phyloP scores from a whole-genome alignment of 1,139 yeast species.

The Hyphopichia khmerensis region DNA sequence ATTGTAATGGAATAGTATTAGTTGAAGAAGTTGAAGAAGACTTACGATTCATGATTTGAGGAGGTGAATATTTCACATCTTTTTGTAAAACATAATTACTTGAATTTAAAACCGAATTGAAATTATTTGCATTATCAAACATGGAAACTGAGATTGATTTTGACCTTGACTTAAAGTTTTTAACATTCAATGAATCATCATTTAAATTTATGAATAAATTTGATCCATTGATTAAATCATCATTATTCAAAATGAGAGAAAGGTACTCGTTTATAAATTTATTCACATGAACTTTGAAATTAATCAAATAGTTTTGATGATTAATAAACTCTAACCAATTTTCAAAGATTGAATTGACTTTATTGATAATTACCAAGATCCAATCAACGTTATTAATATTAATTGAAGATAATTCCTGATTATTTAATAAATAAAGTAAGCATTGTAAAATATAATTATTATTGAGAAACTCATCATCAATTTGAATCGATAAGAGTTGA shows the following conservation, averaged over 20 bases:
- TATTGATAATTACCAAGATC: conserved; percentile 12
- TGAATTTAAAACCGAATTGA: neutral
- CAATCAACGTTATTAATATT: conserved; percentile 7
- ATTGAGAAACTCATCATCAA: conserved; percentile 13
- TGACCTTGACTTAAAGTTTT: neutral
- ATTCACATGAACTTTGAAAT: neutral
- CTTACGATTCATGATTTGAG: neutral
- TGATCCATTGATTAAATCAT: neutral
- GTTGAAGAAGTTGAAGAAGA: neutral
- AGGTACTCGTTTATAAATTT: conserved; percentile 6
- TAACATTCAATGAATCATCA: neutral
- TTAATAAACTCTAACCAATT: conserved; percentile 22
- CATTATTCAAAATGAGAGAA: neutral
- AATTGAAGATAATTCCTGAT: conserved; percentile 9
- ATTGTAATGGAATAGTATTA: neutral
- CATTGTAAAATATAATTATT: conserved; percentile 31
- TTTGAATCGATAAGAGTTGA: neutral
- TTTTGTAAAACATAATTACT: neutral
- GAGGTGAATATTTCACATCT: neutral
- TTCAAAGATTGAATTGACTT: conserved; percentile 17
- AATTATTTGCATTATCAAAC: neutral
- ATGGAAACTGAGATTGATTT: neutral
- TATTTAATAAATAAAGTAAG: conserved; percentile 22
- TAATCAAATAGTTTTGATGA: conserved; percentile 3
- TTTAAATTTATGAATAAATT: conserved; percentile 5